These are phyloP conservation scores for Apiospora rasikravindrae DNA, from an alignment of 2,329 filamentous ascomycete genomes.

Conservation along the genomic window DNA sequence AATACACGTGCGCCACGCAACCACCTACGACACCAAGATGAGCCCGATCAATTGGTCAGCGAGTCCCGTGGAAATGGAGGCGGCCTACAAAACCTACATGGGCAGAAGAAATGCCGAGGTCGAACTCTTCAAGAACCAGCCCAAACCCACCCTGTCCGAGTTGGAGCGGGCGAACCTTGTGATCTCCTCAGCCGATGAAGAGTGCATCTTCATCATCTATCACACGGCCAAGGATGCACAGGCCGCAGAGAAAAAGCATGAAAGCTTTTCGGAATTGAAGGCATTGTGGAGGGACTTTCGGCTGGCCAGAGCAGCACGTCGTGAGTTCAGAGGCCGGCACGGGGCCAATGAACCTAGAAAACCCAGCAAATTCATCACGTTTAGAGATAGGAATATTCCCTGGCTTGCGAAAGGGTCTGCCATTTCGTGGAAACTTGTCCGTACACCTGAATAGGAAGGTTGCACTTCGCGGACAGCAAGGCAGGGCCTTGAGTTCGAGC, in stretches of 20 bases:
- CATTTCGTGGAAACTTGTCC: slow-evolving; percentile 5
- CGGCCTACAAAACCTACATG: slow-evolving; percentile 4
- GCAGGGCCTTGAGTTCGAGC: neutral
- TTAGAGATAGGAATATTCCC: neutral
- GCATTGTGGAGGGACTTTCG: slow-evolving; percentile 7
- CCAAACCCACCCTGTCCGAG: neutral
- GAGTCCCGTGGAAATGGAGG: slow-evolving; percentile 8
- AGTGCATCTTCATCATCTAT: slow-evolving; percentile 16
- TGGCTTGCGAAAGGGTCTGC: slow-evolving; percentile 3
- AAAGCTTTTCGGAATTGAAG: neutral
- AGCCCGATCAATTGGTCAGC: slow-evolving; percentile 8
- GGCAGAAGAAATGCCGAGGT: neutral
- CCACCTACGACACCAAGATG: neutral
- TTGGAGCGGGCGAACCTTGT: slow-evolving; percentile 3
- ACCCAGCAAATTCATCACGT: neutral
- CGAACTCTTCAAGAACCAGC: slow-evolving; percentile 7
- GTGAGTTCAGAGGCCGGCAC: neutral
- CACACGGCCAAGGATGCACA: slow-evolving; percentile 8
- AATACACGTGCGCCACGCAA: neutral
- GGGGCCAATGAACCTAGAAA: neutral
- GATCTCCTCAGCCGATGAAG: slow-evolving; percentile 14
- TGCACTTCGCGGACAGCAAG: neutral
- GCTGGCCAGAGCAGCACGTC: slow-evolving; percentile 11
- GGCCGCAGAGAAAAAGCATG: neutral
- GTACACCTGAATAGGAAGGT: neutral